A percentile compares a stretch with the other conserved stretches of the same genome.
These are phyloP conservation scores for Naematelia encephala DNA, from an alignment of 768 basidiomycete species.

Conservation along the genomic window DNA sequence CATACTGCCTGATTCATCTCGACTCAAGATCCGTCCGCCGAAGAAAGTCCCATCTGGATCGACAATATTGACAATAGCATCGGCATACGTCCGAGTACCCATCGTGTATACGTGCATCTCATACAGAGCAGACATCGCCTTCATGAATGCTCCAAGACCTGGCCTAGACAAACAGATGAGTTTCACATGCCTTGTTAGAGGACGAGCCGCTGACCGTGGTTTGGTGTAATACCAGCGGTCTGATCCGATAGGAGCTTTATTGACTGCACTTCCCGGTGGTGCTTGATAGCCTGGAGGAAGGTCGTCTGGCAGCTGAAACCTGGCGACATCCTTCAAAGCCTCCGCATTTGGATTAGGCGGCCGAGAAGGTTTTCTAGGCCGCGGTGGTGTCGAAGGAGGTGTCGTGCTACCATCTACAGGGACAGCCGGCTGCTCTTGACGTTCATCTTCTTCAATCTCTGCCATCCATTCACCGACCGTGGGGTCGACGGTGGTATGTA, in stretches of 20 bases:
- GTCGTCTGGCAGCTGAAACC: conserved; percentile 84
- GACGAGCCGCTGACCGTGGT: conserved; percentile 65
- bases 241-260: conserved; percentile 50
- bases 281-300: conserved; percentile 53
- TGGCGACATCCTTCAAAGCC: conserved; percentile 82
- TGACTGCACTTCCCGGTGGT: conserved; percentile 6
- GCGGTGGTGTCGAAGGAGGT: conserved; percentile 14
- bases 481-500: conserved; percentile 97
- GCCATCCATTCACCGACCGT: conserved; percentile 96
- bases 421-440: conserved; percentile 18
- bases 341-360: conserved; percentile 81
- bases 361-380: background rate
- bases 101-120: conserved; percentile 99
- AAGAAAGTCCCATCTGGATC: conserved; percentile 85
- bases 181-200: conserved; percentile 3
- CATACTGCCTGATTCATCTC: conserved; percentile 96
- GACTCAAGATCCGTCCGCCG: conserved; percentile 78
- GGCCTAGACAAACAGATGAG: conserved; percentile 58
- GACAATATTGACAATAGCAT: conserved; percentile 88
- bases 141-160: conserved; percentile 76
- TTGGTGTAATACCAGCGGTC: conserved; percentile 98
- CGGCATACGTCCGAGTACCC: conserved; percentile 96
- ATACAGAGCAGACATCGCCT: conserved; percentile 68
- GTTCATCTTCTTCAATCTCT: conserved; percentile 49
- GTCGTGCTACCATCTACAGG: conserved; percentile 11